Percentiles rank a stretch among this genome's conserved stretches.
Conservation (phyloP, 2,329 filamentous ascomycete genomes). For the Fusarium sp. region DNA sequence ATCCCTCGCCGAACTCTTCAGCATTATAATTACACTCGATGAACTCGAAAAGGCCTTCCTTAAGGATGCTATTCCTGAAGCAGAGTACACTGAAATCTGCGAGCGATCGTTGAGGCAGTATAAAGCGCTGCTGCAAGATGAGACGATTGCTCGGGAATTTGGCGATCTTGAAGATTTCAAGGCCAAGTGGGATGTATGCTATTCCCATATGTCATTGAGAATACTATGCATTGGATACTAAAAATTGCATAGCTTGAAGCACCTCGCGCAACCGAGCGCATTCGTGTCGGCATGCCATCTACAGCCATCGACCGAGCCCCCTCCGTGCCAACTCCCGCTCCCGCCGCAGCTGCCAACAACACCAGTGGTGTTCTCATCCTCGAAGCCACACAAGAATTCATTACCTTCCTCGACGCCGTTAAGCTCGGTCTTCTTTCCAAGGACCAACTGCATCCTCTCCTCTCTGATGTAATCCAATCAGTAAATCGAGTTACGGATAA, state of each 20-base stretch:
- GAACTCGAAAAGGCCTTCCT: slow-evolving; percentile 96
- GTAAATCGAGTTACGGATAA: slow-evolving; percentile 96
- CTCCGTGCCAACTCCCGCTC: slow-evolving; percentile 57
- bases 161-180: slow-evolving; percentile 92
- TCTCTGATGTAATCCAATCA: slow-evolving; percentile 95
- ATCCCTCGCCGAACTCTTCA: slow-evolving; percentile 96
- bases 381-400: slow-evolving; percentile 96
- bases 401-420: slow-evolving; percentile 95
- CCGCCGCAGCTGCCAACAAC: slow-evolving; percentile 57
- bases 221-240: background rate
- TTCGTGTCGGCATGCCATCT: slow-evolving; percentile 91
- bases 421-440: slow-evolving; percentile 93
- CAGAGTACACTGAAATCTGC: slow-evolving; percentile 96
- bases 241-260: slow-evolving; percentile 78
- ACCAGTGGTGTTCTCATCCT: slow-evolving; percentile 77
- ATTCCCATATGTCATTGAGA: rapidly evolving
- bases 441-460: slow-evolving; percentile 92
- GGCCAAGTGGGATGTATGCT: slow-evolving; percentile 83
- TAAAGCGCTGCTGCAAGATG: slow-evolving; percentile 91
- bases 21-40: slow-evolving; percentile 95
- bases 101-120: slow-evolving; percentile 95
- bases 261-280: slow-evolving; percentile 89
- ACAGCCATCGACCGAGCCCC: slow-evolving; percentile 73
- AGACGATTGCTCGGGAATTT: slow-evolving; percentile 89
- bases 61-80: slow-evolving; percentile 91